Evolutionary conservation across 371 early-diverging fungal species (phyloP), one percentile per base, ranked within the genome.

Genomic region (Circinella umbellata): DNA sequence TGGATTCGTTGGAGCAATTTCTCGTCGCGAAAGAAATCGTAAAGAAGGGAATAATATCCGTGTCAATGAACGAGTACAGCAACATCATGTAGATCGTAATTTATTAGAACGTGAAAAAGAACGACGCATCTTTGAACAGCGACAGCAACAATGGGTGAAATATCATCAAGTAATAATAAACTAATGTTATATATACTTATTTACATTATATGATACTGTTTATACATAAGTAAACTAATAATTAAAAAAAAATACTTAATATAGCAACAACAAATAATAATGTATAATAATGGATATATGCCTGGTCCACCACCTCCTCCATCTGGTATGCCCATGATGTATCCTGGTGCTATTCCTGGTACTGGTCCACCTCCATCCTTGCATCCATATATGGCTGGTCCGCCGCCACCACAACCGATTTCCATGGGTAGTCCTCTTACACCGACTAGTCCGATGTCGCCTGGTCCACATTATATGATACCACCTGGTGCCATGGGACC

Each of bases 1-100:
- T 66, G 85, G 85, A 15, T 71, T 85, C 15, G 78, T 85, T 3
- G 85, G 83, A 34, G 76, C 78, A 68, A 85, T 85, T 39, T 82
- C 85, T 1, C 83, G 82, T 18, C 75, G 81, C 18, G 85, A 85
- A 61, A 73, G 72, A 18, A 75, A 81, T 59, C 73, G 81, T n/a
- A 76, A 77, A 60, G 76, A 80, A 72, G 80, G 83, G 6, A 77
- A 72, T 47, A 73, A 76, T 3, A 20, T 73, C 7, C 69, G 81
- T 15, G 80, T 81, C 3, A 64, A 70, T 42, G 85, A 82, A 18
- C 63, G 79, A 42, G 77, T 79, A 11, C 77, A 78, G 57, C 77
- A 76, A 47, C 80, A 80, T 60, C 68, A 78, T 57, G 74, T 71
- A 11, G 78, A 79, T 38, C 74, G 75, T 53, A 77, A 73, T 48